Conservation (phyloP, 192 early-diverging fungal species). For the Jimgerdemannia flammicorona region DNA sequence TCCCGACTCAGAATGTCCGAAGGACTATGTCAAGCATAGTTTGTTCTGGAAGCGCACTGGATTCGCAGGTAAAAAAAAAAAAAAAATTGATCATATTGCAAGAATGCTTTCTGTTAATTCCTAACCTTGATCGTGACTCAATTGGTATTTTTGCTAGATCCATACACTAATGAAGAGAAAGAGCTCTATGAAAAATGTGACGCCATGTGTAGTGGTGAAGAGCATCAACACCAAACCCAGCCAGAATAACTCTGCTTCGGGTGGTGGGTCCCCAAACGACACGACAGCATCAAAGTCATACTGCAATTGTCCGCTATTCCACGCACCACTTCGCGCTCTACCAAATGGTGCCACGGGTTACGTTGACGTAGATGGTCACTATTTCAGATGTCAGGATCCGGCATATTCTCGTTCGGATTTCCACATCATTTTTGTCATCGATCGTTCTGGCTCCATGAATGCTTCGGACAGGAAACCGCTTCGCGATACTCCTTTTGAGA, state of each 20-base stretch:
- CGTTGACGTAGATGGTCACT: conserved; percentile 27
- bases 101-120: background rate
- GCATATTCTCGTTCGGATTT: conserved; percentile 5
- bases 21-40: conserved; percentile 6
- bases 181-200: background rate
- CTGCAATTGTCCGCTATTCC: background rate
- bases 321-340: background rate
- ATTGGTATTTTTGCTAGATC: background rate
- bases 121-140: background rate
- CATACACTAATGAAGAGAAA: background rate
- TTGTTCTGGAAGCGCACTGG: conserved; percentile 33
- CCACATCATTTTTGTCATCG: conserved; percentile 20
- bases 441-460: conserved; percentile 13
- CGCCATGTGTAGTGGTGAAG: background rate
- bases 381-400: conserved; percentile 28
- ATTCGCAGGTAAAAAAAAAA: conserved; percentile 14
- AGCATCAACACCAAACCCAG: background rate
- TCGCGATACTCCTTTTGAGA: background rate
- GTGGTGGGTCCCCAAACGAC: background rate
- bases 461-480: background rate
- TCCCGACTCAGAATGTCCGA: background rate
- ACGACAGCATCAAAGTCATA: background rate
- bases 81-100: background rate
- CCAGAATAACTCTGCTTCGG: background rate
- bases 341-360: background rate